Conservation (phyloP, 495 filamentous ascomycete species). For the Letharia columbiana region DNA sequence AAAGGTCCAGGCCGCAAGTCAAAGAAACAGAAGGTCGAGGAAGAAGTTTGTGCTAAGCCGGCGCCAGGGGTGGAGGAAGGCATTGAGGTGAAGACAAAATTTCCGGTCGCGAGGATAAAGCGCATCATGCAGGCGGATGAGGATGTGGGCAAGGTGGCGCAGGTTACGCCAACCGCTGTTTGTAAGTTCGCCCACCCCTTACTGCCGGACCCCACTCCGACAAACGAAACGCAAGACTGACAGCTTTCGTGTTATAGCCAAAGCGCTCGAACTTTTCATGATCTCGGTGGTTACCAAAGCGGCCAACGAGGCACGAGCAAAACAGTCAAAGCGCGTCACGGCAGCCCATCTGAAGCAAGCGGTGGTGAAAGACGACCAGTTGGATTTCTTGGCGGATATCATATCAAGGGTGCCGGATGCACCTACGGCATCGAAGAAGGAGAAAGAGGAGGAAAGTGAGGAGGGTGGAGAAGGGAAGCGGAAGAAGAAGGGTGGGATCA, state of each 20-base stretch:
- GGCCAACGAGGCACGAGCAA: conserved; percentile 69
- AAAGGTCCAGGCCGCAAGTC: conserved; percentile 29
- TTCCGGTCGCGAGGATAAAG: conserved; percentile 96
- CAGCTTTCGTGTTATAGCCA: conserved; percentile 38
- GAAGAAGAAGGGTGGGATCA: conserved; percentile 34
- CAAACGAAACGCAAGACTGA: not conserved
- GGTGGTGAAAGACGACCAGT: conserved; percentile 72
- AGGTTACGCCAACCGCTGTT: conserved; percentile 90
- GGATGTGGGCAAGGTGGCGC: conserved; percentile 96
- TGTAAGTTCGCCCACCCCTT: conserved; percentile 44
- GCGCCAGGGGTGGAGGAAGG: conserved; percentile 32
- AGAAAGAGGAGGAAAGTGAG: conserved; percentile 45
- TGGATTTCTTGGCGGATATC: conserved; percentile 90
- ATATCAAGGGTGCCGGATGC: conserved; percentile 76
- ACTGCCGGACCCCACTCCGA: not conserved
- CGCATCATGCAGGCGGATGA: conserved; percentile 99
- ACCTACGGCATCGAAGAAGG: conserved; percentile 43
- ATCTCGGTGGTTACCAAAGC: conserved; percentile 82
- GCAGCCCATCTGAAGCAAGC: conserved; percentile 86
- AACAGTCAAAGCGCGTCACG: conserved; percentile 80
- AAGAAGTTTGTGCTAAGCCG: conserved; percentile 21
- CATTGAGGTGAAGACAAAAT: conserved; percentile 84
- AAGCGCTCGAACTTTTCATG: conserved; percentile 97
- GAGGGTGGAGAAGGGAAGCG: conserved; percentile 39
- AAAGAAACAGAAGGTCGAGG: conserved; percentile 27